These are phyloP conservation scores for Thoreauomyces humboldtii DNA, from an alignment of 192 early-diverging fungal species.

Conservation along the genomic window DNA sequence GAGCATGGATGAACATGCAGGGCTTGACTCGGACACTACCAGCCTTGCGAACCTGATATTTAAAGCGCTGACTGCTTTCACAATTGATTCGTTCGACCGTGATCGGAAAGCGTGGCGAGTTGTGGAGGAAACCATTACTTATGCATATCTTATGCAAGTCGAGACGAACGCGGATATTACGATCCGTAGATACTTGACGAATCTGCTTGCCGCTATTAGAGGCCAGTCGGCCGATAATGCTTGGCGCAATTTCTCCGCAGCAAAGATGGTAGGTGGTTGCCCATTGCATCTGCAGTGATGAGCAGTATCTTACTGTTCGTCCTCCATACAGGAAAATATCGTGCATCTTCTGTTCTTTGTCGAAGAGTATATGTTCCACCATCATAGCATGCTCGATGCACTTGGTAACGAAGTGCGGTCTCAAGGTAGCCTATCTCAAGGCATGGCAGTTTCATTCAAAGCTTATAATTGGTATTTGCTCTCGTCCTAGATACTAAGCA, in stretches of 20 bases:
- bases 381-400: constrained; percentile 37
- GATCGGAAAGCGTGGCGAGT: constrained; percentile 39
- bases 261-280: constrained; percentile 23
- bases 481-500: neutral
- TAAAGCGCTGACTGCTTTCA: constrained; percentile 23
- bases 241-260: constrained; percentile 22
- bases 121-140: constrained; percentile 35
- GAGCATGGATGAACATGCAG: neutral
- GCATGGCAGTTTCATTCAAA: neutral
- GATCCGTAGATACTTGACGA: constrained; percentile 20
- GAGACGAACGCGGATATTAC: constrained; percentile 13
- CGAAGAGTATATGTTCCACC: constrained; percentile 47
- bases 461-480: neutral
- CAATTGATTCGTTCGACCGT: constrained; percentile 36
- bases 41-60: constrained; percentile 17
- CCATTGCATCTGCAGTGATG: neutral
- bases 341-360: constrained; percentile 30
- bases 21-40: neutral
- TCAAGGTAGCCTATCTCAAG: constrained; percentile 13
- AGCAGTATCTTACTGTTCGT: constrained; percentile 12
- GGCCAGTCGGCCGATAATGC: constrained; percentile 25
- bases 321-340: constrained; percentile 48
- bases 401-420: constrained; percentile 25
- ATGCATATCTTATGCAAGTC: constrained; percentile 22
- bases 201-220: constrained; percentile 23